phyloP scores from a whole-genome alignment of 768 basidiomycete genomes.

The Phylloporus arenicola region DNA sequence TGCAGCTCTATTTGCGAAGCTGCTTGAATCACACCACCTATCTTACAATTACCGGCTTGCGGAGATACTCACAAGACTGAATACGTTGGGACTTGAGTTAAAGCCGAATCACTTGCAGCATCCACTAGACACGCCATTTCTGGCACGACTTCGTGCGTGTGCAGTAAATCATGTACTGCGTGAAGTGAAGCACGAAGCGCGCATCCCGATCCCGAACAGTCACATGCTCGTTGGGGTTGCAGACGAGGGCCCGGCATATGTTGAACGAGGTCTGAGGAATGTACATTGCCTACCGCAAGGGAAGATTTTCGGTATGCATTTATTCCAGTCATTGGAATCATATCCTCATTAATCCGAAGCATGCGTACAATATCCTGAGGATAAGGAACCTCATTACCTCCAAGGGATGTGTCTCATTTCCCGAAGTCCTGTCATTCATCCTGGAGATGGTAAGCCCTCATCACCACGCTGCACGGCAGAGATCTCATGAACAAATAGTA shows the following conservation, averaged over 20 bases:
- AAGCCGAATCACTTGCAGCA: constrained; percentile 29
- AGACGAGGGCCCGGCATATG: constrained; percentile 73
- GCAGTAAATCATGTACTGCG: constrained; percentile 62
- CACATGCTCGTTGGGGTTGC: constrained; percentile 75
- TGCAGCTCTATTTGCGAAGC: constrained; percentile 39
- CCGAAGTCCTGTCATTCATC: constrained; percentile 69
- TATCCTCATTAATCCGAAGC: constrained; percentile 32
- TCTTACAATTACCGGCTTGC: constrained; percentile 45
- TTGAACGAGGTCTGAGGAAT: constrained; percentile 41
- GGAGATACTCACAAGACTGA: constrained; percentile 46
- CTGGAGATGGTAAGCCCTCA: constrained; percentile 56
- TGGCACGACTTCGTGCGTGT: constrained; percentile 52
- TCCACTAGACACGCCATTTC: constrained; percentile 51
- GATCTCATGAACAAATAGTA: constrained; percentile 35
- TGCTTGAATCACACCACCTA: constrained; percentile 47
- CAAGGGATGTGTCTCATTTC: constrained; percentile 60
- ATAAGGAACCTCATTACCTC: constrained; percentile 49
- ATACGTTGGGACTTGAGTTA: constrained; percentile 45
- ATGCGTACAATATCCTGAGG: constrained; percentile 51
- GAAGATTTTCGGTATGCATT: constrained; percentile 59
- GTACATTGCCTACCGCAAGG: constrained; percentile 51
- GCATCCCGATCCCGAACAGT: constrained; percentile 65
- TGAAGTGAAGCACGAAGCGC: constrained; percentile 69
- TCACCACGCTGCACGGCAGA: not conserved
- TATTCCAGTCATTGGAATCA: not conserved